These are phyloP conservation scores for Cordyceps fumosorosea DNA, from an alignment of 2,329 filamentous ascomycete species.

Conservation along the genomic window DNA sequence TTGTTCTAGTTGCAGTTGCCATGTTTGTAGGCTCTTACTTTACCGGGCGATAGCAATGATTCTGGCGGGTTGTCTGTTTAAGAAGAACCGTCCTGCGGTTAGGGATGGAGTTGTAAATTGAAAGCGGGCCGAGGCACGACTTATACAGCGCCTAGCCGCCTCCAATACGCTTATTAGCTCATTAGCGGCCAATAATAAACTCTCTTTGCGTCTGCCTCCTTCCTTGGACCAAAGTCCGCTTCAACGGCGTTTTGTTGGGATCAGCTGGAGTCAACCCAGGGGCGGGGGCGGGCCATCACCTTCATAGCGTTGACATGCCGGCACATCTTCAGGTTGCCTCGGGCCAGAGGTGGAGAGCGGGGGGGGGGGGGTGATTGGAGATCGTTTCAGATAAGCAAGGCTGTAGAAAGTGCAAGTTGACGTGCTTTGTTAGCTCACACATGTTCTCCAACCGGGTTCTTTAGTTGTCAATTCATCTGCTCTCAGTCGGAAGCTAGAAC, in stretches of 20 bases:
- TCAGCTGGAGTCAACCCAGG: not conserved
- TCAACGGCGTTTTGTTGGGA: not conserved
- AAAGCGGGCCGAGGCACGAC: not conserved
- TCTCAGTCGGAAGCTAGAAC: not conserved
- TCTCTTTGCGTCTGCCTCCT: not conserved
- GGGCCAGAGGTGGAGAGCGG: not conserved
- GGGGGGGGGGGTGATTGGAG: not conserved
- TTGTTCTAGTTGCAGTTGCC: constrained; percentile 1
- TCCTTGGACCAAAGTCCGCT: not conserved
- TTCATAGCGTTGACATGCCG: not conserved
- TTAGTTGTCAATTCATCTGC: not conserved
- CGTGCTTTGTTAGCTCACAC: not conserved
- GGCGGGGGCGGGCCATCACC: not conserved
- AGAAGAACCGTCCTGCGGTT: not conserved
- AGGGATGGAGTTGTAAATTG: not conserved
- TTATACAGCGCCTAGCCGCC: not conserved
- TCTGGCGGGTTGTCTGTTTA: not conserved
- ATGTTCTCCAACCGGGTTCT: not conserved
- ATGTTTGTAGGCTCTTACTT: not conserved
- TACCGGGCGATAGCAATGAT: not conserved
- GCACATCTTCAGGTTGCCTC: not conserved
- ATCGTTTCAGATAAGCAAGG: not conserved
- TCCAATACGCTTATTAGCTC: not conserved
- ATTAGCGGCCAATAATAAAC: not conserved
- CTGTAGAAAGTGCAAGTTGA: not conserved